A percentile compares a stretch with the other conserved stretches of the same genome.
Evolutionary conservation across 148 eudicot genomes (phyloP).

Genomic region (Rhododendron williamsianum): DNA sequence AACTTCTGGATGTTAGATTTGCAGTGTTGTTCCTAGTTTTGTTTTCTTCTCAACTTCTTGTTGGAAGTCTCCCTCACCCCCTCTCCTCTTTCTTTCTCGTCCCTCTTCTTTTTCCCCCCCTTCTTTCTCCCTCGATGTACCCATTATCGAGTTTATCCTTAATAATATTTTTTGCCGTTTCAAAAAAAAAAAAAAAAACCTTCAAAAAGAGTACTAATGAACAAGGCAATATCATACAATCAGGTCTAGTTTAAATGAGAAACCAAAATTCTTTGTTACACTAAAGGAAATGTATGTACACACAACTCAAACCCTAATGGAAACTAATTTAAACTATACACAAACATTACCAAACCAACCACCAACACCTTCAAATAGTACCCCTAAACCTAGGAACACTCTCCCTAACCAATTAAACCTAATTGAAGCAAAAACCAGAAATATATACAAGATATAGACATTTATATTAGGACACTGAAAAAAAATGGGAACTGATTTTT

Average conservation of each 20-base stretch:
- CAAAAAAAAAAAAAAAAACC: background rate
- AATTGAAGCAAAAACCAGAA: background rate
- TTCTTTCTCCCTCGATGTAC: too few species aligned
- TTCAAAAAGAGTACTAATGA: background rate
- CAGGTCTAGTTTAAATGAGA: background rate
- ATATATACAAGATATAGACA: slow-evolving; percentile 6
- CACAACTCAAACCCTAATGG: background rate
- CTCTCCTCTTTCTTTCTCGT: too few species aligned
- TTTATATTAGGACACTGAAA: background rate
- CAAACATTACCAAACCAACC: background rate
- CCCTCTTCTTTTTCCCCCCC: too few species aligned
- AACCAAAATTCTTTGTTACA: background rate
- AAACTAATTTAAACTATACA: background rate
- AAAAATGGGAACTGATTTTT: too few species aligned
- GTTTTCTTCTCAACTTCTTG: too few species aligned
- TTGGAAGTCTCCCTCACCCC: too few species aligned
- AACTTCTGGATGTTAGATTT: too few species aligned
- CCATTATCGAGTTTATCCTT: too few species aligned
- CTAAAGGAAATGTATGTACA: background rate
- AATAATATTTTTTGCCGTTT: too few species aligned
- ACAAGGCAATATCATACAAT: too few species aligned
- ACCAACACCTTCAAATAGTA: background rate
- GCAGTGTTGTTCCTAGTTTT: too few species aligned
- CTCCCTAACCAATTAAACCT: background rate
- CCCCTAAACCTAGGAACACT: background rate